Conservation (phyloP, 2,329 filamentous ascomycete genomes). For the Pyrenophora seminiperda region DNA sequence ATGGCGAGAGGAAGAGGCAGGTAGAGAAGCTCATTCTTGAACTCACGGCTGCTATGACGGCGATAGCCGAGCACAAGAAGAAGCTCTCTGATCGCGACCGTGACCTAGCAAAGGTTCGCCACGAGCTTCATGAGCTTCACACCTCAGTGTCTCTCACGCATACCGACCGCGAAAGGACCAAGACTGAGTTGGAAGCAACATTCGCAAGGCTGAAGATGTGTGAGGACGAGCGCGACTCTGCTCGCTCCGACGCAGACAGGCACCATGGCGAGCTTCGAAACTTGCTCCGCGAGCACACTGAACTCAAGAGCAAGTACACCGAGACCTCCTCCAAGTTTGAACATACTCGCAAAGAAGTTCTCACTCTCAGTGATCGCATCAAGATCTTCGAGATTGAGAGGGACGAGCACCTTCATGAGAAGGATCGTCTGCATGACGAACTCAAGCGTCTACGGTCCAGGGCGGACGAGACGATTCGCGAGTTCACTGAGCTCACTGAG, state of each 20-base stretch:
- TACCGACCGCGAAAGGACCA: constrained; percentile 25
- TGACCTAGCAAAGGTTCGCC: constrained; percentile 23
- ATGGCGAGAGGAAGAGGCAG: constrained; percentile 27
- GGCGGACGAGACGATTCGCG: constrained; percentile 26
- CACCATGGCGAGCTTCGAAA: constrained; percentile 30
- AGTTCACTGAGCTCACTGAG: constrained; percentile 30
- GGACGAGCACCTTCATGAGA: constrained; percentile 32
- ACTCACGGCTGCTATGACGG: constrained; percentile 25
- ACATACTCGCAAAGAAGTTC: constrained; percentile 28
- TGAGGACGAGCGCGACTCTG: constrained; percentile 28
- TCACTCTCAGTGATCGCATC: constrained; percentile 27
- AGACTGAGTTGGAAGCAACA: constrained; percentile 23
- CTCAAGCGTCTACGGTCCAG: constrained; percentile 26
- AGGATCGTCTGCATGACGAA: constrained; percentile 33
- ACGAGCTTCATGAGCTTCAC: constrained; percentile 24
- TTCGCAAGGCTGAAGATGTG: constrained; percentile 23
- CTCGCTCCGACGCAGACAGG: constrained; percentile 26
- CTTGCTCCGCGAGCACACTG: constrained; percentile 29
- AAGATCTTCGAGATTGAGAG: constrained; percentile 31
- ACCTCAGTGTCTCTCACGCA: constrained; percentile 10
- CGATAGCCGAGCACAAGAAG: constrained; percentile 31
- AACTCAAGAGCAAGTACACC: constrained; percentile 30
- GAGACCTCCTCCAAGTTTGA: constrained; percentile 29
- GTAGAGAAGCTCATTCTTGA: constrained; percentile 31
- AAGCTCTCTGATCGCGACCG: constrained; percentile 29